Evolutionary conservation across 2,329 filamentous ascomycete genomes (phyloP), one percentile per base, ranked within the genome.

Genomic region (Aspergillus costaricaensis): DNA sequence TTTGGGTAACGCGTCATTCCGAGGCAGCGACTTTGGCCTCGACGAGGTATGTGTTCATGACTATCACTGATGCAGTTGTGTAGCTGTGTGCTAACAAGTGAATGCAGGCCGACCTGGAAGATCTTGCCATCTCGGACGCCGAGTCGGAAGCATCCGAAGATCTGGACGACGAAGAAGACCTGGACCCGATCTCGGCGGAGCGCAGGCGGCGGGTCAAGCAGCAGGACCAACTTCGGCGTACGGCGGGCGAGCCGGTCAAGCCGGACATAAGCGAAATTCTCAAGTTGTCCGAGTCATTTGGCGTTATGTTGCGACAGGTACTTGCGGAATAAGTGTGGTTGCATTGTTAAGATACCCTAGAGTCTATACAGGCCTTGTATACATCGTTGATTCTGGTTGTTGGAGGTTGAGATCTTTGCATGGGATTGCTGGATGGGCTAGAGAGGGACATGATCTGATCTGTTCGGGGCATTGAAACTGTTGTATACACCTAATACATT

Each of bases 141-240:
- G 86, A 84, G 1, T 87, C 88, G 12, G 84, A 86, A 5, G 86
- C 88, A 60, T 85, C 81, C 0, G 81, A 83, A 30, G 86, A 89
- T 66, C 83, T 89, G n/a, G 88, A 89, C 58, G 86, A 84, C 12
- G 88, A 91, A 55, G 91, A 96, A 59, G 88, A 93, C 60, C 77
- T 91, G 62, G 93, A 98, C 71, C 92, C 94, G 1, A 96, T 99
- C 65, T 88, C 88, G 63, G 91, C 91, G 5, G 95, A 98, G 81
- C 83, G 94, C 61, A 90, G 88, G 70, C 84, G 91, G 62, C 84
- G 94, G 64, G 84, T 86, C 8, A 91, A 88, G 80, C 87, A 85
- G 67, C 91, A 93, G 72, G 93, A 96, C 72, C 86, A 90, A 61
- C 82, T 99, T 56, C 85, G 91, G 65, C 83, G 92, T 56, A 89